A percentile compares a stretch with the other conserved stretches of the same genome.
Evolutionary conservation across 495 filamentous ascomycete species (phyloP).

Genomic region (Bryoglossum gracile): DNA sequence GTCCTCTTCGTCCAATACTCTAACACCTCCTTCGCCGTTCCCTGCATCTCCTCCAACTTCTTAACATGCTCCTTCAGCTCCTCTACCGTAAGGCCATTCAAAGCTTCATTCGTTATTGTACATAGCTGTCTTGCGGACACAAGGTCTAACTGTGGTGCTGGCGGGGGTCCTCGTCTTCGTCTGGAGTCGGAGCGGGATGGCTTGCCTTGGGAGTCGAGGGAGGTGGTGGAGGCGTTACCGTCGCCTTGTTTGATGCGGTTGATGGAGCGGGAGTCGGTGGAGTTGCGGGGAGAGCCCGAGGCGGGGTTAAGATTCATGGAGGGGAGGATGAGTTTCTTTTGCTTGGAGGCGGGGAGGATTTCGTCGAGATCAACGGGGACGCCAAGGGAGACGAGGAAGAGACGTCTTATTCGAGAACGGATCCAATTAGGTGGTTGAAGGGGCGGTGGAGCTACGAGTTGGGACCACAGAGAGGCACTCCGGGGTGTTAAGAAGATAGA

Average conservation of each 20-base stretch:
- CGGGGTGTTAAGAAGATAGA: conserved; percentile 60
- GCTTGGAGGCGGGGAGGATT: conserved; percentile 91
- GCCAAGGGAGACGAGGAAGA: conserved; percentile 93
- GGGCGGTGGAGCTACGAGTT: conserved; percentile 89
- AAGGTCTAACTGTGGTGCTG: conserved; percentile 73
- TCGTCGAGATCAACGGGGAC: conserved; percentile 96
- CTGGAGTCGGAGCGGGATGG: conserved; percentile 35
- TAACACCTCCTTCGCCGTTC: conserved; percentile 65
- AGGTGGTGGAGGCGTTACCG: conserved; percentile 48
- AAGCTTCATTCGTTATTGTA: conserved; percentile 72
- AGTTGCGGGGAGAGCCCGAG: conserved; percentile 35
- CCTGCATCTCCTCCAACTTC: conserved; percentile 59
- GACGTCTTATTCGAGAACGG: conserved; percentile 86
- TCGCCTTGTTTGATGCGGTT: conserved; percentile 43
- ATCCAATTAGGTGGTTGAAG: conserved; percentile 97
- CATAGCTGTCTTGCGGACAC: conserved; percentile 70
- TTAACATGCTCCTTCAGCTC: conserved; percentile 72
- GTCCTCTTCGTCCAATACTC: conserved; percentile 83
- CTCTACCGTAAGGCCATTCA: conserved; percentile 62
- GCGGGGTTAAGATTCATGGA: conserved; percentile 56
- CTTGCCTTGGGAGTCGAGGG: conserved; percentile 46
- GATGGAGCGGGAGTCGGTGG: conserved; percentile 44
- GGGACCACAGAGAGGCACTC: conserved; percentile 89
- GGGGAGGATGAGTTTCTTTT: conserved; percentile 93
- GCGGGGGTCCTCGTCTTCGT: conserved; percentile 49